phyloP scores from a whole-genome alignment of 495 filamentous ascomycete genomes.

The Penicillium angulare region DNA sequence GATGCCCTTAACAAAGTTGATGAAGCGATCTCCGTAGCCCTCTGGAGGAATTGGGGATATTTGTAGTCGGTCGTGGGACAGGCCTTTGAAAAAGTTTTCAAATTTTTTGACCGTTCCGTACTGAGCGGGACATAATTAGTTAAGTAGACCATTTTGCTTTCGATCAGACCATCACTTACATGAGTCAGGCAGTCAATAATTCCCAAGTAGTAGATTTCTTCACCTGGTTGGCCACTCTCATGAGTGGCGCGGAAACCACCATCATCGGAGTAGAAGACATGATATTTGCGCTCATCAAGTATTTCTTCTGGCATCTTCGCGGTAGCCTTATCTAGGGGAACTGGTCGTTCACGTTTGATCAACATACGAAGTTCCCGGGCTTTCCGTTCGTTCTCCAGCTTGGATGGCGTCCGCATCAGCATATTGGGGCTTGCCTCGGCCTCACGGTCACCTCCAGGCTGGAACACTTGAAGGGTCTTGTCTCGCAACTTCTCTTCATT shows the following conservation, averaged over 20 bases:
- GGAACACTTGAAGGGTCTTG: slow-evolving; percentile 93
- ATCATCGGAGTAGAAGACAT: slow-evolving; percentile 88
- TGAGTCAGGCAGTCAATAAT: slow-evolving; percentile 98
- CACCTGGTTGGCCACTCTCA: slow-evolving; percentile 77
- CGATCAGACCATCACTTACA: slow-evolving; percentile 53
- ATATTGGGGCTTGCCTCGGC: slow-evolving; percentile 56
- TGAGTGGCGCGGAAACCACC: slow-evolving; percentile 93
- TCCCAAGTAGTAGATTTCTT: slow-evolving; percentile 96
- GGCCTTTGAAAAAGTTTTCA: slow-evolving; percentile 91
- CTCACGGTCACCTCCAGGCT: slow-evolving; percentile 73
- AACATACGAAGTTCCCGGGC: slow-evolving; percentile 88
- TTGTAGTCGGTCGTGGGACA: slow-evolving; percentile 73
- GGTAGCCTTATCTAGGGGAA: slow-evolving; percentile 78
- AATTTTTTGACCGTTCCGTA: slow-evolving; percentile 85
- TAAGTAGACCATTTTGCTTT: background rate
- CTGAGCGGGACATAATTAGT: slow-evolving; percentile 46
- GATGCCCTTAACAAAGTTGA: slow-evolving; percentile 85
- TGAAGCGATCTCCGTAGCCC: slow-evolving; percentile 89
- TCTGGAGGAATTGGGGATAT: slow-evolving; percentile 94
- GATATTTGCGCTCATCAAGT: slow-evolving; percentile 64
- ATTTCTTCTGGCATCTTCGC: slow-evolving; percentile 89
- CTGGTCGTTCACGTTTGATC: slow-evolving; percentile 87
- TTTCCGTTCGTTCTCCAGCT: slow-evolving; percentile 88
- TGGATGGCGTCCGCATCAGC: slow-evolving; percentile 89
- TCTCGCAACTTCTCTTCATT: slow-evolving; percentile 96